Evolutionary conservation across 225 moss, liverwort and hornwort species (phyloP).

Genomic region (Thuidium tamariscinum): DNA sequence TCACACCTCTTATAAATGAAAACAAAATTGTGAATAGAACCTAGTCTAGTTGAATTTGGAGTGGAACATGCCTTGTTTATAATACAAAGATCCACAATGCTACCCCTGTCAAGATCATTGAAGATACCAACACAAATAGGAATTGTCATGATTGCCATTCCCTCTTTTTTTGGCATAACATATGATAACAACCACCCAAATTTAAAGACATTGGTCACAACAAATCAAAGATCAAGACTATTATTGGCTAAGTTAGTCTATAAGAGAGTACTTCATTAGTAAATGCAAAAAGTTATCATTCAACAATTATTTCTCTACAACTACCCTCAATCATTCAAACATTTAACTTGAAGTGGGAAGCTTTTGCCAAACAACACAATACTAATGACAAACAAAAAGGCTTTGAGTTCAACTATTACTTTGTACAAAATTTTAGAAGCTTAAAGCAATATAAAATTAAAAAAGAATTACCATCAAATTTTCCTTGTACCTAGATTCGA

Average conservation of each 20-base stretch:
- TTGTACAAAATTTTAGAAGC: not conserved
- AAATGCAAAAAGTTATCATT: not conserved
- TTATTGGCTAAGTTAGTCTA: not conserved
- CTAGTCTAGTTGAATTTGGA: not conserved
- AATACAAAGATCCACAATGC: slow-evolving; percentile 91
- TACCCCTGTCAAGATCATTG: slow-evolving; percentile 93
- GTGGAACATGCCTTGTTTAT: slow-evolving; percentile 28
- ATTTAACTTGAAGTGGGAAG: not conserved
- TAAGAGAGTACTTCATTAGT: not conserved
- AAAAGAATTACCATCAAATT: slow-evolving; percentile 40
- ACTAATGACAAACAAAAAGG: not conserved
- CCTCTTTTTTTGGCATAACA: slow-evolving; percentile 66
- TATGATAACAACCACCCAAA: not conserved
- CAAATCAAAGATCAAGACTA: not conserved
- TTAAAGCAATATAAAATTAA: not conserved
- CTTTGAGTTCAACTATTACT: not conserved
- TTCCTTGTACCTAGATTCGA: slow-evolving; percentile 79
- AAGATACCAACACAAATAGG: slow-evolving; percentile 87
- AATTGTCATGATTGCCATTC: slow-evolving; percentile 67
- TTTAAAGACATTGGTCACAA: not conserved
- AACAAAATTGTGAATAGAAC: not conserved
- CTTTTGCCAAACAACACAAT: not conserved
- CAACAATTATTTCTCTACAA: too few species aligned
- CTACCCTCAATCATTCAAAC: not conserved
- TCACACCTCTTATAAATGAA: not conserved